Conservation (phyloP, 2,329 filamentous ascomycete species). For the Diplocarpon rosae region DNA sequence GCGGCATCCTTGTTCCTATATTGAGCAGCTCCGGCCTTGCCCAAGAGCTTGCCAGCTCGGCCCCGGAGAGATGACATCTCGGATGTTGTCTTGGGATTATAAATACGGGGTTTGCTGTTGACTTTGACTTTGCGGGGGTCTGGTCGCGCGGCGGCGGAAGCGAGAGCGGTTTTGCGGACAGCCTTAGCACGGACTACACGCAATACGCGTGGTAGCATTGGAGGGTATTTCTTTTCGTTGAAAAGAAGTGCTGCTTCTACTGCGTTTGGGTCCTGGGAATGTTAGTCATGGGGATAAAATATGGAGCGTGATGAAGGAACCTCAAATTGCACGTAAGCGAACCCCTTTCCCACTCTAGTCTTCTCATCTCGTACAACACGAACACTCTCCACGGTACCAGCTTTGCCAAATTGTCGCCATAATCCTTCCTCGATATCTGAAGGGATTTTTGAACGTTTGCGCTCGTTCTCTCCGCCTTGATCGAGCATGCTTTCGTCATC, state of each 20-base stretch:
- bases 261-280: constrained; percentile 58
- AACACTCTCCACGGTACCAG: constrained; percentile 82
- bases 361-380: constrained; percentile 81
- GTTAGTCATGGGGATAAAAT: constrained; percentile 12
- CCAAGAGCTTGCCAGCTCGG: constrained; percentile 64
- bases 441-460: constrained; percentile 63
- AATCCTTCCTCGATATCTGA: constrained; percentile 88
- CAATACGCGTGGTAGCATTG: constrained; percentile 79
- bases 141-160: constrained; percentile 11
- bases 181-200: constrained; percentile 67
- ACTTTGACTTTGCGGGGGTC: constrained; percentile 30
- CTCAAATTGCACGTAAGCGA: constrained; percentile 94
- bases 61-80: constrained; percentile 61
- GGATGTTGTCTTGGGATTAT: constrained; percentile 59
- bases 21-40: constrained; percentile 49
- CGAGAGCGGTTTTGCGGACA: constrained; percentile 30
- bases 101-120: constrained; percentile 29
- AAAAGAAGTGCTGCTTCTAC: constrained; percentile 86
- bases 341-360: constrained; percentile 89
- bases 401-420: constrained; percentile 69
- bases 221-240: constrained; percentile 85
- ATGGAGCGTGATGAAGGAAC: constrained; percentile 32
- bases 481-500: constrained; percentile 73
- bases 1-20: constrained; percentile 22
- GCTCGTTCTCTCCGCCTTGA: constrained; percentile 54